Conservation (phyloP, 805 yeast genomes). For the Geotrichum ghanense region DNA sequence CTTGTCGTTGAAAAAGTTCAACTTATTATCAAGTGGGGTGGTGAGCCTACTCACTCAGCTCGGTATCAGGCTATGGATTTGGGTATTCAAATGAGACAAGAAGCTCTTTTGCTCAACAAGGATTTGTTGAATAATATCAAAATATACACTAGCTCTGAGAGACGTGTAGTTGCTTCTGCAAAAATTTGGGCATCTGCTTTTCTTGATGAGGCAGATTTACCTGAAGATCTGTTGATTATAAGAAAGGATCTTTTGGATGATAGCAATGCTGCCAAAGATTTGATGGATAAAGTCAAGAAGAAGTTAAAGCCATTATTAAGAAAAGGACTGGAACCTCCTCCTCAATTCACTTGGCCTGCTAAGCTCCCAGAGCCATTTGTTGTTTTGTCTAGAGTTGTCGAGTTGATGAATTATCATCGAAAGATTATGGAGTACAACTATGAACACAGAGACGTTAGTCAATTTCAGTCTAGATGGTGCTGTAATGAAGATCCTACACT, state of each 20-base stretch:
- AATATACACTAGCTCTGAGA: conserved; percentile 84
- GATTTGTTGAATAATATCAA: conserved; percentile 76
- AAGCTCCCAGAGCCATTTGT: conserved; percentile 96
- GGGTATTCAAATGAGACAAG: conserved; percentile 93
- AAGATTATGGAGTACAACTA: conserved; percentile 75
- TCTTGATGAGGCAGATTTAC: conserved; percentile 56
- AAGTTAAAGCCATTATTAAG: conserved; percentile 86
- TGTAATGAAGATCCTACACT: conserved; percentile 89
- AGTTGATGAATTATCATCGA: conserved; percentile 85
- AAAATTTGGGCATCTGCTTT: conserved; percentile 74
- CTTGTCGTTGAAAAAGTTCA: conserved; percentile 77
- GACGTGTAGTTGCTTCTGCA: conserved; percentile 90
- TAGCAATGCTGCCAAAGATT: conserved; percentile 93
- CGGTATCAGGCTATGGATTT: conserved; percentile 87
- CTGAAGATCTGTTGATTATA: conserved; percentile 68
- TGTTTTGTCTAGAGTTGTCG: conserved; percentile 89
- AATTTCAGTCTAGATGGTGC: conserved; percentile 81
- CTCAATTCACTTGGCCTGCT: conserved; percentile 97
- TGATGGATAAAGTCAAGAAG: conserved; percentile 96
- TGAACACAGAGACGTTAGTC: conserved; percentile 48
- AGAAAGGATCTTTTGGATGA: conserved; percentile 90
- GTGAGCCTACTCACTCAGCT: conserved; percentile 98
- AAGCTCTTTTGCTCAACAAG: conserved; percentile 73
- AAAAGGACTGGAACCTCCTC: conserved; percentile 94
- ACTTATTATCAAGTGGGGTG: conserved; percentile 96